A percentile compares a stretch with the other conserved stretches of the same genome.
Conservation (phyloP, 2,329 filamentous ascomycete genomes). For the Nemania sp. region DNA sequence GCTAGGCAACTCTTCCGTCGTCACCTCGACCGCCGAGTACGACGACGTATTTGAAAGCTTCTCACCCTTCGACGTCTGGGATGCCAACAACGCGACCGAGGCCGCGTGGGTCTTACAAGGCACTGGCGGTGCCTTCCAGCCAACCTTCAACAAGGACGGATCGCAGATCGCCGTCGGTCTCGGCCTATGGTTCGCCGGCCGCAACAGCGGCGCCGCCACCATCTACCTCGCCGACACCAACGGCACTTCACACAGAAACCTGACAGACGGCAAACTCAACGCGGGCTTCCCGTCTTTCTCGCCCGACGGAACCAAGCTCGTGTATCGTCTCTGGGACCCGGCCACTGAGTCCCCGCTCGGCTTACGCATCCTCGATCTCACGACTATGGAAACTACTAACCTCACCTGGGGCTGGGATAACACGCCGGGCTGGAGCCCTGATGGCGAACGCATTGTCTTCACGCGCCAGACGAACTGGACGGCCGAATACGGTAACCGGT, state of each 20-base stretch:
- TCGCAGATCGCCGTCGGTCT: slow-evolving; percentile 55
- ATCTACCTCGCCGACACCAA: slow-evolving; percentile 32
- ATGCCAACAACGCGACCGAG: background rate
- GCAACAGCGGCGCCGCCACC: slow-evolving; percentile 41
- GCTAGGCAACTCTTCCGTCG: slow-evolving; percentile 55
- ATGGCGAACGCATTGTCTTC: slow-evolving; percentile 47
- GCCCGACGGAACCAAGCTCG: slow-evolving; percentile 52
- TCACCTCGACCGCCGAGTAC: slow-evolving; percentile 50
- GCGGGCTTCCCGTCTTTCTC: slow-evolving; percentile 57
- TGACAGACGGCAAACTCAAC: slow-evolving; percentile 53
- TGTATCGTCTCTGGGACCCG: slow-evolving; percentile 50
- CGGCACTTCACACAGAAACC: slow-evolving; percentile 43
- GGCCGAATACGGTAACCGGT: slow-evolving; percentile 4
- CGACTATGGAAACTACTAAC: slow-evolving; percentile 38
- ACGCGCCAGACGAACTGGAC: slow-evolving; percentile 18
- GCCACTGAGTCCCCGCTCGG: slow-evolving; percentile 43
- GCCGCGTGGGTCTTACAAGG: slow-evolving; percentile 43
- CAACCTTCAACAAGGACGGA: slow-evolving; percentile 55
- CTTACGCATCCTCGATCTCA: slow-evolving; percentile 51
- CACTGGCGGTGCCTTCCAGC: slow-evolving; percentile 55
- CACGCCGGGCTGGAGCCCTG: slow-evolving; percentile 55
- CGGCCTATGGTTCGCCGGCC: slow-evolving; percentile 56
- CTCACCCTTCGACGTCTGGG: background rate
- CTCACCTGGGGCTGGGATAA: slow-evolving; percentile 56
- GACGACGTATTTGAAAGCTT: slow-evolving; percentile 17